phyloP scores from a whole-genome alignment of 2,329 filamentous ascomycete genomes.

The Lasiodiplodia gonubiensis region DNA sequence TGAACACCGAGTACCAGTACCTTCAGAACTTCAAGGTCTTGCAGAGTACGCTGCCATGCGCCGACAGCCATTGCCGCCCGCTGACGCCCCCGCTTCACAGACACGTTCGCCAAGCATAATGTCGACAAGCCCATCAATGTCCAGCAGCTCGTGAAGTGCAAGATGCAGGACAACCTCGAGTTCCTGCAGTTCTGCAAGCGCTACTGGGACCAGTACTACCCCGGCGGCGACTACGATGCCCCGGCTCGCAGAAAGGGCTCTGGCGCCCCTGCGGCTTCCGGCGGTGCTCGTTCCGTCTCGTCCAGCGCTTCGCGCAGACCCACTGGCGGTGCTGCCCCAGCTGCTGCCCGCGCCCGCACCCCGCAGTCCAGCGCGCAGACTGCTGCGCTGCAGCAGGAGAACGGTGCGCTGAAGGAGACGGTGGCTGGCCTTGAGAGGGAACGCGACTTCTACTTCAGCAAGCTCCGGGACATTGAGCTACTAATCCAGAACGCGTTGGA shows the following conservation, averaged over 20 bases:
- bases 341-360: slow-evolving; percentile 47
- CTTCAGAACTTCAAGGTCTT: slow-evolving; percentile 98
- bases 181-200: slow-evolving; percentile 97
- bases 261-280: slow-evolving; percentile 59
- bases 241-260: slow-evolving; percentile 81
- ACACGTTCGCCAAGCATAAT: slow-evolving; percentile 81
- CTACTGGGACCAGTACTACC: slow-evolving; percentile 98
- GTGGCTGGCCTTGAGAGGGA: slow-evolving; percentile 94
- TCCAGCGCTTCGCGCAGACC: slow-evolving; percentile 52
- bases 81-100: slow-evolving; percentile 53
- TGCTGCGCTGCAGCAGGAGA: slow-evolving; percentile 81
- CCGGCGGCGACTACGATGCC: slow-evolving; percentile 95
- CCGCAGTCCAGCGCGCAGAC: slow-evolving; percentile 62
- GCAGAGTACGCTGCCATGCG: slow-evolving; percentile 71
- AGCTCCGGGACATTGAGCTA: slow-evolving; percentile 94
- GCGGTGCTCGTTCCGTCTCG: slow-evolving; percentile 50
- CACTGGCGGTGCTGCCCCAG: slow-evolving; percentile 47
- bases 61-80: not conserved
- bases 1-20: slow-evolving; percentile 95
- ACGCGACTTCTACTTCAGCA: slow-evolving; percentile 99
- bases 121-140: slow-evolving; percentile 92
- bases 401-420: slow-evolving; percentile 88
- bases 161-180: slow-evolving; percentile 99
- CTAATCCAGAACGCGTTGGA: slow-evolving; percentile 92
- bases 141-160: slow-evolving; percentile 90